Evolutionary conservation across 2,329 filamentous ascomycete genomes (phyloP), one percentile per base, ranked within the genome.

Genomic region (Aspergillus amoenus): DNA sequence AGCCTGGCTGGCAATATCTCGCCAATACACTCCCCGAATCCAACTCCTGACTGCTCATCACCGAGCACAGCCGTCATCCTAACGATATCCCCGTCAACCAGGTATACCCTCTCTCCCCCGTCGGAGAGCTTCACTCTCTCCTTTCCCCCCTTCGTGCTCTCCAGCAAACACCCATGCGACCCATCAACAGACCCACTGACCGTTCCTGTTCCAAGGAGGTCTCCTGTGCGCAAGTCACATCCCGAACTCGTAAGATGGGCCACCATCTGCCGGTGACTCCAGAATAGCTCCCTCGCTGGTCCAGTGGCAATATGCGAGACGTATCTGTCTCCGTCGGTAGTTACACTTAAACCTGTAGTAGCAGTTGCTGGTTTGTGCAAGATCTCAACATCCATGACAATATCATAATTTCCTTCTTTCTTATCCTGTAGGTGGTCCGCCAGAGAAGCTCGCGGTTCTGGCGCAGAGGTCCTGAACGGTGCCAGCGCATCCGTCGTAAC

Each of bases 401-500:
- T 64, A n/a, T 58, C 57, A 32, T 68, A 69, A 32, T 60, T 64
- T 17, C 62, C 61, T 1, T 46, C 41, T 1, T 55, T 56, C 2
- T 58, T 43, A 12, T 68, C 62, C 47, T 63, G 55, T 4, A 69
- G 56, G 43, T 68, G 64, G 9, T 18, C 49, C 17, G 63, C 57
- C 4, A 66, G 32, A 2, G 48, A 12, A 12, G 50, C 57, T 27
- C 60, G 55, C 11, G 59, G 60, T 39, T 61, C 63, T 5, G 64
- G 63, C n/a, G 58, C 65, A 0, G 53, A 24, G 2, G 45, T 45
- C 42, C 55, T 61, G 56, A 66, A 71, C 12, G 65, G 64, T n/a
- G 61, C 71, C n/a, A 88, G 67, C 0, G 86, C 85, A 37, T 87
- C 84, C 1, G 83, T 72, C 0, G 84, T 85, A 3, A 88, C 69